Base-by-base conservation (phyloP, 164 flowering plant genomes). In the Sedum album region DNA sequence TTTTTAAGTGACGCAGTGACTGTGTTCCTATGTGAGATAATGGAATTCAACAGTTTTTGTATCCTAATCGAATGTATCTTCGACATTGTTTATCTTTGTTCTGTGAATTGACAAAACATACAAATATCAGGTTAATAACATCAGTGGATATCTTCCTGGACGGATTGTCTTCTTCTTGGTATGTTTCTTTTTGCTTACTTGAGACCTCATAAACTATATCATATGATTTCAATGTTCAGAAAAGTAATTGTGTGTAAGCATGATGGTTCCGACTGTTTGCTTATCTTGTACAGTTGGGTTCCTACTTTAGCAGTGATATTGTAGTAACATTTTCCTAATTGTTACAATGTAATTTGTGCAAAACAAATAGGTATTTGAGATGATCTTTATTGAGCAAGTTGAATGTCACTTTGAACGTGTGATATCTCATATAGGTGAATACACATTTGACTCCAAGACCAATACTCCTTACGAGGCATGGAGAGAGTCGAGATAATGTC, bases 101-200 rank as follows among this genome's bases (percentile, higher is more conserved):
- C 26, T 33, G 11, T 11, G 26, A 26, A 28, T 20, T 57, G 62
- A 57, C 33, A 5, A 1, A 26, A 11, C 33, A 57, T 11, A 5
- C 21, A 66, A 55, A 73, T 38, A 78, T 72, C 86, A 94, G 99
- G 94, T 94, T 67, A 92, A 94, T 73, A 90, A 94, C 75, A 94
- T 94, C 74, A 88, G 99, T 72, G 99, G 99, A 67, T 91, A 94
- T 81, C 96, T 94, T 76, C 99, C 99, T 39, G 99, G 99, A 71
- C 83, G 97, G 51, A 94, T 94, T 55, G 99, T 94, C 21, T 94
- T 94, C 77, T 91, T 94, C 84, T 75, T 94, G 97, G 97, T 94
- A 88, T 61, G 88, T 70, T 70, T n/a, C 23, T 23, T 18, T 51
- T 18, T 48, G n/a, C 18, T 41, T 21, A 15, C 42, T 46, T 68